phyloP scores from a whole-genome alignment of 306 rosid genomes.

The Betula pendula region DNA sequence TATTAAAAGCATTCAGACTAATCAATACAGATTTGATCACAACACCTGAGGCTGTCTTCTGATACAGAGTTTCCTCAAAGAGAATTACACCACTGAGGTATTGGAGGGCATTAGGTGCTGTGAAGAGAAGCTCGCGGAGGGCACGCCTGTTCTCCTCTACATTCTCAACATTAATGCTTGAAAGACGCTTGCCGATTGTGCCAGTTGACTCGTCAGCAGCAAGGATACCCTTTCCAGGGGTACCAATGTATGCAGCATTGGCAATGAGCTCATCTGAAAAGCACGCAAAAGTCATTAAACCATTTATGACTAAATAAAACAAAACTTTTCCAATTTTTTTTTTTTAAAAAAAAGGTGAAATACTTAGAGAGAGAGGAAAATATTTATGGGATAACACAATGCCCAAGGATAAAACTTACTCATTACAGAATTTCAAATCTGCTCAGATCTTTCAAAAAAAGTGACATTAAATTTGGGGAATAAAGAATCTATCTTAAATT shows the following conservation, averaged over 20 bases:
- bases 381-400: background rate
- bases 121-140: constrained; percentile 90
- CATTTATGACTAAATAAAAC: too few relatives aligned
- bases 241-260: constrained; percentile 85
- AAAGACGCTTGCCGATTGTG: constrained; percentile 87
- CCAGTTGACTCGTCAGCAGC: constrained; percentile 99
- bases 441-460: background rate
- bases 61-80: constrained; percentile 90
- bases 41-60: constrained; percentile 70
- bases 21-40: background rate
- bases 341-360: background rate
- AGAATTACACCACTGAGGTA: constrained; percentile 84
- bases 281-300: background rate
- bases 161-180: constrained; percentile 80
- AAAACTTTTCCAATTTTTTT: too few relatives aligned
- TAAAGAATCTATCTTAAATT: background rate
- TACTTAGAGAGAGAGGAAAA: background rate
- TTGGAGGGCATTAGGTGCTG: constrained; percentile 70
- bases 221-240: constrained; percentile 96
- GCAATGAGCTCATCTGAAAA: constrained; percentile 79
- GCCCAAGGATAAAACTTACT: background rate
- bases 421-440: background rate
- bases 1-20: background rate
- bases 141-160: constrained; percentile 64
- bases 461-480: background rate